Base-by-base conservation (phyloP, 345 rosid genomes). In the Zanthoxylum bungeanum region DNA sequence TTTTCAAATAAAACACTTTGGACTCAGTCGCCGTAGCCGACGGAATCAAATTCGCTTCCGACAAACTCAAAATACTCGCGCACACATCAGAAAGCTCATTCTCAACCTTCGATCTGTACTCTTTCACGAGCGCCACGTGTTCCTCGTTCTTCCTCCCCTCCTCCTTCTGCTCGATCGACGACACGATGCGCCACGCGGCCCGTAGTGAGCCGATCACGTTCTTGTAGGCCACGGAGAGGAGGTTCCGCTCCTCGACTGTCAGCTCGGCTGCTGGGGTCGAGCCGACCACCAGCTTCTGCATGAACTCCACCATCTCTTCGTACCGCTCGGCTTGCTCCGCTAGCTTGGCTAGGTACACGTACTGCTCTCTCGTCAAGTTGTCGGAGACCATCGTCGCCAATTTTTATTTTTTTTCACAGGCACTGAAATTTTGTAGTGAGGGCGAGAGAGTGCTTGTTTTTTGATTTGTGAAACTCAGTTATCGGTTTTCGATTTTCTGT, bases 201-300 rank as follows among this genome's bases (percentile, higher is more conserved):
- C 98, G 94, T 19, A 93, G 94, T 47, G 98, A 91, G 40, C 98
- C 98, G 83, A 93, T 93, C 73, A 93, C 98, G 94, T 93, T 93
- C 78, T 93, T 91, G 81, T 91, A 93, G 36, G 98, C 97, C 0
- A 93, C 98, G 9, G 98, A 93, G 60, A 93, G 94, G 28, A 93
- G 97, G 78, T 91, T 93, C 16, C 98, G 86, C 81, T 93, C 98
- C 85, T 93, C 98, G 3, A 91, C 91, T 9, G 92, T 89, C 65
- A 91, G 96, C 73, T 93, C 98, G 1, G 84, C 84, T 10, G 90
- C 80, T 0, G 98, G 97, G 4, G 98, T 93, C 21, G 91, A 76
- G 60, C 83, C 86, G 30, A 85, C 70, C 22, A 91, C 98, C 33
- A 93, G 88, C 78, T 83, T 81, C 53, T 93, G 87, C 98, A 93